phyloP scores from a whole-genome alignment of 257 asterid species.

The Salvia splendens region DNA sequence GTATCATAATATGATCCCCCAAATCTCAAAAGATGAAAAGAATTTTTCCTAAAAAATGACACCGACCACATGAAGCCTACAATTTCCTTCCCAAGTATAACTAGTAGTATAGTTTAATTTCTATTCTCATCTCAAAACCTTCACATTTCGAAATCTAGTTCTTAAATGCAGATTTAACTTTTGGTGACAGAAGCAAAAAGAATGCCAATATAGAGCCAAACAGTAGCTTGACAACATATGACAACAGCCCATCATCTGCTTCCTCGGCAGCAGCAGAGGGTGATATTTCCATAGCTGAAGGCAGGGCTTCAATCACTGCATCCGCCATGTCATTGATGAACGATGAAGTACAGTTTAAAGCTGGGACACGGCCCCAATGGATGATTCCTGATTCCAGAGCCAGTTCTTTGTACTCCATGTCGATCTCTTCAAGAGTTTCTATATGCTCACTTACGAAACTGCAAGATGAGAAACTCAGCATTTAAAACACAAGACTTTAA shows the following conservation, averaged over 20 bases:
- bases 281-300: slow-evolving; percentile 70
- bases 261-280: slow-evolving; percentile 32
- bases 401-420: slow-evolving; percentile 89
- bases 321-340: slow-evolving; percentile 85
- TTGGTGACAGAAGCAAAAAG: slow-evolving; percentile 68
- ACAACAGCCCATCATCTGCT: slow-evolving; percentile 44
- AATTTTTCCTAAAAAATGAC: too few relatives aligned
- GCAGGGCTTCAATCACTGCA: slow-evolving; percentile 91
- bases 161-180: slow-evolving; percentile 50
- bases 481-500: background rate
- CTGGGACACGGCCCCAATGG: slow-evolving; percentile 99
- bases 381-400: slow-evolving; percentile 85
- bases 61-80: background rate
- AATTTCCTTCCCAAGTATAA: background rate
- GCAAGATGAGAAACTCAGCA: slow-evolving; percentile 30
- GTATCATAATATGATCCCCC: background rate
- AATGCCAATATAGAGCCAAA: slow-evolving; percentile 82
- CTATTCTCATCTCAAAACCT: background rate
- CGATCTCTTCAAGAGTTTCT: slow-evolving; percentile 97
- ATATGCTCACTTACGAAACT: slow-evolving; percentile 99
- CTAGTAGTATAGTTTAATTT: too few relatives aligned
- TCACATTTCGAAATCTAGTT: slow-evolving; percentile 36
- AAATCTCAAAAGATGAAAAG: background rate
- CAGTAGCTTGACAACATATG: slow-evolving; percentile 53
- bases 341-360: slow-evolving; percentile 84